Conservation (phyloP, 1,139 yeast species). For the Saccharomycopsis crataegensis region DNA sequence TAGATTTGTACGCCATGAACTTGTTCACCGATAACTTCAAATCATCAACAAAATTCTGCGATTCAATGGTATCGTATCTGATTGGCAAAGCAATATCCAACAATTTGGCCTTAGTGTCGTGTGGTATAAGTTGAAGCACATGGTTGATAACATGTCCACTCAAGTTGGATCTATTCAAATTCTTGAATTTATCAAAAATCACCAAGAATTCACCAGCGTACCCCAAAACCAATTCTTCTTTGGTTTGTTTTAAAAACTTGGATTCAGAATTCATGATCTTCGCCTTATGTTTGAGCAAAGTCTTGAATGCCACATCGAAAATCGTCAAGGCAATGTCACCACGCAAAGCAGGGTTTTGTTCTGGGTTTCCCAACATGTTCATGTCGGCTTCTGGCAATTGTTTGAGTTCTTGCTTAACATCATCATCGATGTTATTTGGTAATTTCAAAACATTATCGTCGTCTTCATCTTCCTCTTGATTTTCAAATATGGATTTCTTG, state of each 20-base stretch:
- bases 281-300: conserved; percentile 32
- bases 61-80: conserved; percentile 39
- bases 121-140: conserved; percentile 31
- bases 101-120: conserved; percentile 34
- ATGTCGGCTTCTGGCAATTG: conserved; percentile 78
- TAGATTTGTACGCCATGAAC: conserved; percentile 49
- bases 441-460: conserved; percentile 40
- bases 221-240: conserved; percentile 35
- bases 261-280: conserved; percentile 19
- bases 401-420: conserved; percentile 39
- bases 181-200: conserved; percentile 59
- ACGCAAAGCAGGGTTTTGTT: conserved; percentile 80
- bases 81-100: conserved; percentile 63
- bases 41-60: conserved; percentile 44
- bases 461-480: conserved; percentile 27
- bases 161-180: conserved; percentile 62
- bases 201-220: conserved; percentile 42
- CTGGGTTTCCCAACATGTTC: conserved; percentile 78
- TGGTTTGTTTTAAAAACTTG: conserved; percentile 23
- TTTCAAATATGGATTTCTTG: conserved; percentile 19
- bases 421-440: conserved; percentile 53
- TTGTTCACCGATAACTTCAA: conserved; percentile 68
- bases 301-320: conserved; percentile 63
- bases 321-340: conserved; percentile 86
- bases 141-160: conserved; percentile 55